Evolutionary conservation across 148 eudicot genomes (phyloP), one percentile per base, ranked within the genome.

Genomic region (Chenopodium suecicum): DNA sequence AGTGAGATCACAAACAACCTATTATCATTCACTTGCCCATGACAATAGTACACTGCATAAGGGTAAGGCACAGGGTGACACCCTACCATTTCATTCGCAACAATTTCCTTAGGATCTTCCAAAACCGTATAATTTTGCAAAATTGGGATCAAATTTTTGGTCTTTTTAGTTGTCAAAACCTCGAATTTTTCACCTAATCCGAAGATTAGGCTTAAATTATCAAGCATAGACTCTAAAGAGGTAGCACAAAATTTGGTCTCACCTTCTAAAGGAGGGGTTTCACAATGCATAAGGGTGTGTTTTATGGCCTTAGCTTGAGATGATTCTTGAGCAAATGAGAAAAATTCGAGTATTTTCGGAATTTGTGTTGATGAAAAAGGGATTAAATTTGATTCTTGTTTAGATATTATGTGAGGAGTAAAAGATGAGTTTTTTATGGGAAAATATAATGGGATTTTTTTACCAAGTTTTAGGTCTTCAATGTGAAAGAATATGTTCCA

Each of bases 31-130:
- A 60, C 79, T 78, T 88, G 91, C 77, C 86, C 70, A 82, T 93
- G 97, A 74, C 94, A 93, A 60, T 89, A 93, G 50, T 83, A 90
- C 19, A 93, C 83, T 9, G 87, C 88, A 77, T 93, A 93, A 22
- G 97, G 91, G 82, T 93, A 91, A 77, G 97, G 88, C 91, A 91
- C 47, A 65, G 93, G 86, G 23, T 93, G 93, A 77, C 97, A 93
- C 12, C 86, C 92, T 65, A 93, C 73, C 88, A 89, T 86, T 50
- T 83, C 88, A 0, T 62, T 34, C 17, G 79, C 67, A 5, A 14
- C 1, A 25, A 90, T 84, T 58, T 86, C 91, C 37, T 69, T 22
- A 2, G 91, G 86, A 8, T 37, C 70, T 19, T 89, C 82, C 62
- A 84, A 46, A 10, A 93, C 60, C 0, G 91, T 91, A 66, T 91